Conservation (phyloP, 345 rosid species). For the Aegle marmelos region DNA sequence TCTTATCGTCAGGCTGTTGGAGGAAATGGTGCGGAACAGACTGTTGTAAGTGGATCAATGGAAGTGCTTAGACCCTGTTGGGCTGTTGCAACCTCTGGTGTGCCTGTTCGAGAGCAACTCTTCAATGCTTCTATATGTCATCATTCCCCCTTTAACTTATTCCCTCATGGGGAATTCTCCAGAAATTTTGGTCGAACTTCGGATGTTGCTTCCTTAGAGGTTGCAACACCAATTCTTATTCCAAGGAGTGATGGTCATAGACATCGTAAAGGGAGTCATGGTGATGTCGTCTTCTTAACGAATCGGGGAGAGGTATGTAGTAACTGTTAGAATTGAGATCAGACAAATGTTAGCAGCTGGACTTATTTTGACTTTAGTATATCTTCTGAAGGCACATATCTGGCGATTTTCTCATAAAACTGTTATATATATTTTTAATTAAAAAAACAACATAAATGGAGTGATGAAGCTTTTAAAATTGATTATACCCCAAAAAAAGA, state of each 20-base stretch:
- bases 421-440: not conserved
- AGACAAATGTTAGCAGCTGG: not conserved
- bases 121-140: conserved; percentile 96
- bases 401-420: not conserved
- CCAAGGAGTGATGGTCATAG: conserved; percentile 79
- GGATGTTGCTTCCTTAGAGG: conserved; percentile 70
- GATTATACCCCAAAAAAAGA: not conserved
- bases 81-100: conserved; percentile 99
- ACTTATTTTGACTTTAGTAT: not conserved
- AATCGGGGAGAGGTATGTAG: conserved; percentile 92
- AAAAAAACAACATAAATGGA: not conserved
- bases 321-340: not conserved
- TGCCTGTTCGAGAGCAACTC: conserved; percentile 91
- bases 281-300: conserved; percentile 90
- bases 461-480: not conserved
- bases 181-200: conserved; percentile 61
- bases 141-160: conserved; percentile 69
- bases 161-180: conserved; percentile 77
- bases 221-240: conserved; percentile 93
- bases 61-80: conserved; percentile 83
- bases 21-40: conserved; percentile 80
- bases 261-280: conserved; percentile 82
- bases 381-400: not conserved
- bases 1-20: conserved; percentile 76
- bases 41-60: conserved; percentile 77